A percentile compares a stretch with the other conserved stretches of the same genome.
These are phyloP conservation scores for Epicoccum nigrum DNA, from an alignment of 2,329 filamentous ascomycete species.

Conservation along the genomic window DNA sequence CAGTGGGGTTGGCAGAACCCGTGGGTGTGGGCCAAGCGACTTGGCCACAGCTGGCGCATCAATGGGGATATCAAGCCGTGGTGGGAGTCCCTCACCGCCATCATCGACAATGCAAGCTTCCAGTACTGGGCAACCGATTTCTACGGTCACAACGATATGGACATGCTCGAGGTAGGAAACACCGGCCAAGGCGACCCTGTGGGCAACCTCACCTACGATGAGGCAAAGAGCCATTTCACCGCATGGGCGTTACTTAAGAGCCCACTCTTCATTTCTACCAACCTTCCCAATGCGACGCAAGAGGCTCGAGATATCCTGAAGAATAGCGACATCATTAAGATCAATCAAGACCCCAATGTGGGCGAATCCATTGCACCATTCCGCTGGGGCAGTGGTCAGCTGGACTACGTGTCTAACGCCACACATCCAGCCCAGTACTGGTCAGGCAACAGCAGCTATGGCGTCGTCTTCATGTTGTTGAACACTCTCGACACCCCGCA, in stretches of 20 bases:
- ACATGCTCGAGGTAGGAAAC: slow-evolving; percentile 49
- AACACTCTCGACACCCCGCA: slow-evolving; percentile 15
- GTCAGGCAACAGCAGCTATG: slow-evolving; percentile 21
- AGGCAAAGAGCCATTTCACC: slow-evolving; percentile 46
- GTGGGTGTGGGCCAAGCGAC: slow-evolving; percentile 33
- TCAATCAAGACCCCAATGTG: slow-evolving; percentile 51
- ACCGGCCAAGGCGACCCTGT: slow-evolving; percentile 32
- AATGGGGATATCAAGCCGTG: slow-evolving; percentile 29
- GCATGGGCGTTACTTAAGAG: slow-evolving; percentile 49
- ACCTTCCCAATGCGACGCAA: slow-evolving; percentile 43
- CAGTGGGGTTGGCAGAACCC: slow-evolving; percentile 37
- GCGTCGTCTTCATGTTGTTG: slow-evolving; percentile 25
- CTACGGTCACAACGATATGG: slow-evolving; percentile 47
- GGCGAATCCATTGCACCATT: slow-evolving; percentile 48
- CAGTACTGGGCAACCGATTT: slow-evolving; percentile 42
- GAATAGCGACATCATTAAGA: slow-evolving; percentile 48
- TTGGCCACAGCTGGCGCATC: slow-evolving; percentile 38
- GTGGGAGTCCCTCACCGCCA: slow-evolving; percentile 29
- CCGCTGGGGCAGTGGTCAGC: slow-evolving; percentile 54
- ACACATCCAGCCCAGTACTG: slow-evolving; percentile 27
- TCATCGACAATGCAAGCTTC: slow-evolving; percentile 31
- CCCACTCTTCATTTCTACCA: slow-evolving; percentile 52
- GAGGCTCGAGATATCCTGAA: slow-evolving; percentile 48
- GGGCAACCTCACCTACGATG: slow-evolving; percentile 36
- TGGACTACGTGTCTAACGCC: slow-evolving; percentile 56